Evolutionary conservation across 371 early-diverging fungal species (phyloP), one percentile per base, ranked within the genome.

Genomic region (Mucor piriformis): DNA sequence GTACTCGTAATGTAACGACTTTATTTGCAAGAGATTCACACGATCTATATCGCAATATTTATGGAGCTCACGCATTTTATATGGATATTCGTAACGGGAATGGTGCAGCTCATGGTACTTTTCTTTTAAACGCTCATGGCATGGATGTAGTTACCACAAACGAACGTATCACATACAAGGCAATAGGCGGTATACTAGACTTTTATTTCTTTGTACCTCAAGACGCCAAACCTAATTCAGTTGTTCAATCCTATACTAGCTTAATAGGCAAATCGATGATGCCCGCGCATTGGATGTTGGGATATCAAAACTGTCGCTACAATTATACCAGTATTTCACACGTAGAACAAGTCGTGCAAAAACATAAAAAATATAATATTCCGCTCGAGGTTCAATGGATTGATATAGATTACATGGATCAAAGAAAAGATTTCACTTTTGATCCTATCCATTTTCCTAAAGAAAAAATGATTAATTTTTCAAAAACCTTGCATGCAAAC

Each of bases 281-380:
- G 69, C 81, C 84, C 18, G 44, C 84, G 1, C 74, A 70, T 37
- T 82, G 85, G 83, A 57, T 71, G 34, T 61, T 90, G 43, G 89
- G 91, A 0, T 83, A 73, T 51, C 91, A 90, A 40, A 86, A 91
- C 54, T 88, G 85, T 55, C 82, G 91, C 35, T 91, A 83, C 66
- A 87, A 87, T 33, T 92, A 89, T 64, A 52, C 65, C 1, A 76
- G 73, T 57, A 70, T 88, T 54, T 71, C 71, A 4, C 81, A 81
- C 35, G 86, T 89, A 33, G 65, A 79, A 37, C 38, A 61, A 3
- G 84, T 88, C 8, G 79, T 82, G 34, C 57, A 56, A 4, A 71
- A 70, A 18, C 82, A 85, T 59, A 65, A 73, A 15, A 64, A 76
- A 33, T 62, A 75, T 48, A 54, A 66, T 3, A 78, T 91, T 40